A percentile compares a stretch with the other conserved stretches of the same genome.
These are phyloP conservation scores for Tylopilus rubrobrunneus DNA, from an alignment of 768 basidiomycete genomes.

Conservation along the genomic window DNA sequence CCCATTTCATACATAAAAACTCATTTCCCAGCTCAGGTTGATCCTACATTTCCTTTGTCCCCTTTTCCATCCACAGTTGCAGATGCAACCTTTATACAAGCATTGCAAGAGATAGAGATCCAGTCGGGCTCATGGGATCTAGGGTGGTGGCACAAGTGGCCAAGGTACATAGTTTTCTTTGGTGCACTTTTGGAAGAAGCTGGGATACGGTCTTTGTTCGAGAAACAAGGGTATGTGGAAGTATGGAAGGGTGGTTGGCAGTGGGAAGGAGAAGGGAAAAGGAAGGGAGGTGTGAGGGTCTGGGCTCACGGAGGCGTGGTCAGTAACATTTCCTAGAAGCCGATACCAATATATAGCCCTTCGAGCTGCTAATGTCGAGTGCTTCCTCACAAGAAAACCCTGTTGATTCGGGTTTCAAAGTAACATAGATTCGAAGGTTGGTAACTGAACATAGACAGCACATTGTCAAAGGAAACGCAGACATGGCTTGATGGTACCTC, in stretches of 20 bases:
- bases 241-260: conserved; percentile 68
- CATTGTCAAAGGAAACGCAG: conserved; percentile 7
- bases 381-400: neutral
- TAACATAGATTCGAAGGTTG: neutral
- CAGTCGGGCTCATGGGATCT: conserved; percentile 21
- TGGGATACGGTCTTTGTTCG: conserved; percentile 46
- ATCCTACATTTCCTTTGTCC: conserved; percentile 63
- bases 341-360: neutral
- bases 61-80: conserved; percentile 50
- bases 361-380: neutral
- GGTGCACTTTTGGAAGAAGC: conserved; percentile 62
- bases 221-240: conserved; percentile 56
- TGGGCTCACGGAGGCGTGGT: conserved; percentile 42
- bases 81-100: conserved; percentile 32
- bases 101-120: conserved; percentile 28
- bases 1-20: conserved; percentile 62
- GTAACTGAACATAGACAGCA: neutral
- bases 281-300: conserved; percentile 66
- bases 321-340: neutral
- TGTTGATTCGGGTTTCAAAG: neutral
- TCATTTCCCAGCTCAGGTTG: conserved; percentile 64
- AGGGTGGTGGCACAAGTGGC: conserved; percentile 73
- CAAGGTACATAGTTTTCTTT: conserved; percentile 78
- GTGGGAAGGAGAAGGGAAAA: conserved; percentile 60
- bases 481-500: neutral